Percentiles rank a stretch among this genome's conserved stretches.
phyloP scores from a whole-genome alignment of 768 basidiomycete species.

The Tephrocybe sp. region DNA sequence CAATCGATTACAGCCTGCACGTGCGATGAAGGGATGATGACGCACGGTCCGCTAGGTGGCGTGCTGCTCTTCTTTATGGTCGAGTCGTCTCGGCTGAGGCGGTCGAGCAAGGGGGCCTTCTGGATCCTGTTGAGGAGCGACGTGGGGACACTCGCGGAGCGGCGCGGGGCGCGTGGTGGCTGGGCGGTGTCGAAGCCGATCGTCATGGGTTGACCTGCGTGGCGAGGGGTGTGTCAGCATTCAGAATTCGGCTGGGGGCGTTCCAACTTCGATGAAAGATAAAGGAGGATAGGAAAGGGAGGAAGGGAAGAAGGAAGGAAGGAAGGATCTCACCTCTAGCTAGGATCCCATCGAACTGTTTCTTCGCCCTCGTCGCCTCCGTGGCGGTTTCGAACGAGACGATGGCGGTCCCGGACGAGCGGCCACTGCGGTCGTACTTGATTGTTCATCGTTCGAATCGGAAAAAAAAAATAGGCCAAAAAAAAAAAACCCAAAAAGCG shows the following conservation, averaged over 20 bases:
- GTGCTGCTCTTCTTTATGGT: constrained; percentile 20
- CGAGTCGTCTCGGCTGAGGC: constrained; percentile 52
- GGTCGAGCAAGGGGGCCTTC: constrained; percentile 68
- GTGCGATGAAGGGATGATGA: constrained; percentile 9
- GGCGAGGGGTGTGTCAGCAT: no score
- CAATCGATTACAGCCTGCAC: no score
- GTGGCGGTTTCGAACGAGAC: constrained; percentile 75
- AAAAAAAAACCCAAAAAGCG: constrained; percentile 27
- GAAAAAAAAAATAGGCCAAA: constrained; percentile 22
- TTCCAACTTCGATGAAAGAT: no score
- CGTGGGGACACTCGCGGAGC: constrained; percentile 53
- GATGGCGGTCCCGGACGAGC: constrained; percentile 82
- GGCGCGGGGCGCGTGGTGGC: constrained; percentile 46
- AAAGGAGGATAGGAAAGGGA: not conserved
- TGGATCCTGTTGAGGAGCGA: constrained; percentile 76
- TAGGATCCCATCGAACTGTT: constrained; percentile 81
- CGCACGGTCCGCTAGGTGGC: constrained; percentile 36
- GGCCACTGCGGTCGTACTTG: constrained; percentile 96
- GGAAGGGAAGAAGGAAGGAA: not conserved
- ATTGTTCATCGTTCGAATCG: no score
- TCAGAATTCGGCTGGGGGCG: no score
- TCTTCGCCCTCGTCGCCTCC: constrained; percentile 83
- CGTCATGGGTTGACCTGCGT: constrained; percentile 73
- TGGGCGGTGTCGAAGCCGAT: constrained; percentile 61
- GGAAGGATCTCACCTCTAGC: constrained; percentile 68